Evolutionary conservation across 371 early-diverging fungal species (phyloP), one percentile per base, ranked within the genome.

Genomic region (Mortierella sp.): DNA sequence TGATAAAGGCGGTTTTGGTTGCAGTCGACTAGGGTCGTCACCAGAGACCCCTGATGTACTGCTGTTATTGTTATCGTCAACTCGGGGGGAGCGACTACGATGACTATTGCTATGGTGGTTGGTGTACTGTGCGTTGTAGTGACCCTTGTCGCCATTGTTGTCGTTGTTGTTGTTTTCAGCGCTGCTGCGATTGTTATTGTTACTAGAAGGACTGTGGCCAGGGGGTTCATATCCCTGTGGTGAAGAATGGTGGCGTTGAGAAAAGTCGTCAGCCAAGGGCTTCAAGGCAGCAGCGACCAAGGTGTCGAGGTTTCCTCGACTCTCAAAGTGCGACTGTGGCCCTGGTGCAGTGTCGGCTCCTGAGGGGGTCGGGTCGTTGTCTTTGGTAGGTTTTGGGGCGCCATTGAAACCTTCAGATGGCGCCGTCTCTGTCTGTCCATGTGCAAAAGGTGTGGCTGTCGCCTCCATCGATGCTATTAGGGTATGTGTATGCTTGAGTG

Each of bases 251-350:
- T 41, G 58, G 64, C 48, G 69, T 45, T 48, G 69, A 8, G 55
- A 26, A 34, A 47, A 72, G 16, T 45, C 52, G 4, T 68, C 76
- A 26, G 47, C 68, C 48, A 71, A 24, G 31, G 83, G 78, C 24
- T 83, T 78, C 58, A 83, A 58, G 1, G 83, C 83, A 26, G 83
- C 83, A n/a, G 78, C 76, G 9, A 70, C 83, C 19, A 83, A 64
- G 37, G 83, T 75, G 26, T 83, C 83, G 10, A 83, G 76, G 43
- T 70, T 75, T 13, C 79, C 78, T 50, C 79, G 71, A 70, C 68
- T 64, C 48, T 78, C 71, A 67, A 61, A 80, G 41, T 43, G 31
- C 22, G 72, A 45, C 39, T 40, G 67, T 34, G 66, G 34, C 61
- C 22, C 37, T 61, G 63, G 52, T 70, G 52, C 34, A 41, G 50